phyloP scores from a whole-genome alignment of 768 basidiomycete genomes.

The Phanerochaete carnosa region DNA sequence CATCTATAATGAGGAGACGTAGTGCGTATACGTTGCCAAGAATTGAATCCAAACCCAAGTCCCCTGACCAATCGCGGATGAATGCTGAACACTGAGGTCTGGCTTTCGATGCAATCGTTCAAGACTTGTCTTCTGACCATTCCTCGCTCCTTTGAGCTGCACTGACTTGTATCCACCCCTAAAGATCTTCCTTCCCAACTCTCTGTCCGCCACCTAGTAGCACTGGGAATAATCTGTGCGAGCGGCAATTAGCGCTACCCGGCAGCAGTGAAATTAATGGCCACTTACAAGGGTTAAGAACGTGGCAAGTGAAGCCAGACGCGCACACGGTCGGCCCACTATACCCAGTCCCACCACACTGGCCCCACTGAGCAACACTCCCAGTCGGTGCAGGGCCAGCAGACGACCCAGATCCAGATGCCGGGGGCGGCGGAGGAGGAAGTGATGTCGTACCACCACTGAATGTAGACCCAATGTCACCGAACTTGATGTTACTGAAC shows the following conservation, averaged over 20 bases:
- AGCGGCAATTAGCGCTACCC: neutral
- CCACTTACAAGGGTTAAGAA: too few relatives aligned
- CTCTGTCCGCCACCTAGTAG: too few relatives aligned
- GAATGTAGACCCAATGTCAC: conserved; percentile 42
- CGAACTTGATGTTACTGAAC: conserved; percentile 51
- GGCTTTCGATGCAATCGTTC: too few relatives aligned
- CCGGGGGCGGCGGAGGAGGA: neutral
- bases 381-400: neutral
- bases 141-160: too few relatives aligned
- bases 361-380: conserved; percentile 14
- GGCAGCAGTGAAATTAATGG: neutral
- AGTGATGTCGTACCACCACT: neutral
- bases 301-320: neutral
- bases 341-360: neutral
- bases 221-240: conserved; percentile 7
- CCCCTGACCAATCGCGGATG: too few relatives aligned
- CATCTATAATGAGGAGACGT: too few relatives aligned
- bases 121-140: too few relatives aligned
- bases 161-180: too few relatives aligned
- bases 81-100: too few relatives aligned
- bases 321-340: neutral
- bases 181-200: too few relatives aligned
- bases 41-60: too few relatives aligned
- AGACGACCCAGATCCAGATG: neutral
- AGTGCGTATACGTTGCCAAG: too few relatives aligned